Percentiles rank a stretch among this genome's conserved stretches.
Conservation (phyloP, 768 basidiomycete species). For the Tylopilus vinaceipallidus region DNA sequence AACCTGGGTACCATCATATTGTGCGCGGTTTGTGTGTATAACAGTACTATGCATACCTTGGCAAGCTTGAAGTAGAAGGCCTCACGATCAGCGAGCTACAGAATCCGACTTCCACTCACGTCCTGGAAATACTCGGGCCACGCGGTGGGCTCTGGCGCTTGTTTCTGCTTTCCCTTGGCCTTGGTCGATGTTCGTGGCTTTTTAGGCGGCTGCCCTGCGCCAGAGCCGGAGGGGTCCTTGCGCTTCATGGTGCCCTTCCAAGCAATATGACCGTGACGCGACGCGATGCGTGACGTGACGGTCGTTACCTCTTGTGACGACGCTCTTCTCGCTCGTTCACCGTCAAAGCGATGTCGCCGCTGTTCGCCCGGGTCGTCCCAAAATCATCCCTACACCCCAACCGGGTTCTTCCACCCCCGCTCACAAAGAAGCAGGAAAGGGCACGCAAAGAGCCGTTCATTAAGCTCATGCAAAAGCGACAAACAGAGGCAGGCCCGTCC, state of each 20-base stretch:
- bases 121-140: slow-evolving; percentile 70
- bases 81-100: neutral
- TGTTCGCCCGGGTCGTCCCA: slow-evolving; percentile 38
- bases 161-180: slow-evolving; percentile 20
- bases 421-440: slow-evolving; percentile 31
- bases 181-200: slow-evolving; percentile 12
- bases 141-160: slow-evolving; percentile 3
- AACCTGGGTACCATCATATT: slow-evolving; percentile 29
- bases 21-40: neutral
- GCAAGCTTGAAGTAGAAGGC: slow-evolving; percentile 41
- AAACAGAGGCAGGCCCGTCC: slow-evolving; percentile 35
- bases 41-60: slow-evolving; percentile 43
- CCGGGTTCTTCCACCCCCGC: slow-evolving; percentile 30
- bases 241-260: slow-evolving; percentile 19
- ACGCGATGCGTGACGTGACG: slow-evolving; percentile 27
- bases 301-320: neutral
- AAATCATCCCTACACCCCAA: slow-evolving; percentile 27
- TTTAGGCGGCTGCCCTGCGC: slow-evolving; percentile 6
- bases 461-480: slow-evolving; percentile 40
- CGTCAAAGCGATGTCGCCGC: slow-evolving; percentile 10
- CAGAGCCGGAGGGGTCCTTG: neutral
- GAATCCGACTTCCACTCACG: slow-evolving; percentile 26
- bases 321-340: neutral
- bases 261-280: slow-evolving; percentile 9
- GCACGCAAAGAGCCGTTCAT: slow-evolving; percentile 37